Evolutionary conservation across 495 filamentous ascomycete species (phyloP).

Genomic region (Massariosphaeria phaeospora): DNA sequence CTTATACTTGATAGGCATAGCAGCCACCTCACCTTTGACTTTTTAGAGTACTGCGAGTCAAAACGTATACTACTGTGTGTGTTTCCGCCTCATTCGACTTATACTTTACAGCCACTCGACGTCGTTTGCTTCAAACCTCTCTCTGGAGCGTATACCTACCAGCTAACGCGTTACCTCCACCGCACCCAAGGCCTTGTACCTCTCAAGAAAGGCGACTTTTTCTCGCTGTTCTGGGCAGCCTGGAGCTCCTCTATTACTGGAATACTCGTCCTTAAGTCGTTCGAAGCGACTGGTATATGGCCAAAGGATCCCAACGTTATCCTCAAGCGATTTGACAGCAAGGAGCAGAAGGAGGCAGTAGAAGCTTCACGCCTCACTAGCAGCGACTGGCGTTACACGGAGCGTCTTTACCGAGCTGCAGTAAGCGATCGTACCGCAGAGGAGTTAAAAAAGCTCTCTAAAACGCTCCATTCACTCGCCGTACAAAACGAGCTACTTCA

Average conservation of each 20-base stretch:
- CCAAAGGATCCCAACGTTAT: neutral
- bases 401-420: neutral
- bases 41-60: neutral
- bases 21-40: neutral
- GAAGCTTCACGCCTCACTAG: neutral
- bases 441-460: neutral
- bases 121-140: neutral
- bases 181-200: neutral
- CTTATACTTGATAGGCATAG: neutral
- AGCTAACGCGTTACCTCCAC: neutral
- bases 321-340: neutral
- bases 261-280: neutral
- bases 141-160: neutral
- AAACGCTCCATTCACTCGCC: neutral
- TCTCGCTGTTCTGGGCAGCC: neutral
- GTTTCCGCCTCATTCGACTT: neutral
- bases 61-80: neutral
- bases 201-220: conserved; percentile 4
- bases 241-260: neutral
- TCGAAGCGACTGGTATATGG: neutral
- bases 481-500: neutral
- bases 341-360: neutral
- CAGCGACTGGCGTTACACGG: neutral
- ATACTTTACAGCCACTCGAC: neutral
- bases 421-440: neutral